These are phyloP conservation scores for Cordyceps tenuipes DNA, from an alignment of 2,329 filamentous ascomycete genomes.

Conservation along the genomic window DNA sequence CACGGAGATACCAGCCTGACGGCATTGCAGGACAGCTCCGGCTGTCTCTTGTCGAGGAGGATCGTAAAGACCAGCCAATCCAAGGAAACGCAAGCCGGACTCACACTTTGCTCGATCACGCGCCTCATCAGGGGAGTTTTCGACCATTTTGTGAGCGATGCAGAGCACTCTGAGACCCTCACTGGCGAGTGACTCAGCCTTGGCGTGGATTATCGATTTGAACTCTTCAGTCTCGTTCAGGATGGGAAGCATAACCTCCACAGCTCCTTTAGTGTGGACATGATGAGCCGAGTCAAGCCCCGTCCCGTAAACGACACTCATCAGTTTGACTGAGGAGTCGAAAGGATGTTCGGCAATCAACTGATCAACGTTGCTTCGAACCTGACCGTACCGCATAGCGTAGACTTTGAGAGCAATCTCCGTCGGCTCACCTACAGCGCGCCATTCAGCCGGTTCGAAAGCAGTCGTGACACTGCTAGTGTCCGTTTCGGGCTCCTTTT, in stretches of 20 bases:
- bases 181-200: slow-evolving; percentile 48
- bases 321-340: slow-evolving; percentile 65
- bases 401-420: slow-evolving; percentile 69
- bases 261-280: slow-evolving; percentile 51
- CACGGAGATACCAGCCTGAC: slow-evolving; percentile 53
- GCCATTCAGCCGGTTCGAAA: slow-evolving; percentile 41
- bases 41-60: slow-evolving; percentile 61
- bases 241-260: slow-evolving; percentile 48
- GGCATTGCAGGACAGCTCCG: slow-evolving; percentile 50
- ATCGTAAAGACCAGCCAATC: slow-evolving; percentile 64
- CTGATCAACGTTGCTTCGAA: slow-evolving; percentile 34
- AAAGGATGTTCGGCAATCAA: slow-evolving; percentile 62
- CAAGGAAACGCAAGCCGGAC: slow-evolving; percentile 52
- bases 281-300: slow-evolving; percentile 26
- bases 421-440: slow-evolving; percentile 57
- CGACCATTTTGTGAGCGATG: slow-evolving; percentile 46
- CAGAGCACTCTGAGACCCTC: slow-evolving; percentile 63
- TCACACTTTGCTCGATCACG: slow-evolving; percentile 48
- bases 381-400: slow-evolving; percentile 56
- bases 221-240: slow-evolving; percentile 38
- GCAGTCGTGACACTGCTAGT: slow-evolving; percentile 39
- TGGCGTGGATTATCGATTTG: slow-evolving; percentile 37
- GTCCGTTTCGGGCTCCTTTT: slow-evolving; percentile 38
- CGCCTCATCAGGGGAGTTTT: slow-evolving; percentile 25
- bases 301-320: slow-evolving; percentile 58